Percentiles rank a stretch among this genome's conserved stretches.
Conservation (phyloP, 83 land plant species). For the Thuja plicata region DNA sequence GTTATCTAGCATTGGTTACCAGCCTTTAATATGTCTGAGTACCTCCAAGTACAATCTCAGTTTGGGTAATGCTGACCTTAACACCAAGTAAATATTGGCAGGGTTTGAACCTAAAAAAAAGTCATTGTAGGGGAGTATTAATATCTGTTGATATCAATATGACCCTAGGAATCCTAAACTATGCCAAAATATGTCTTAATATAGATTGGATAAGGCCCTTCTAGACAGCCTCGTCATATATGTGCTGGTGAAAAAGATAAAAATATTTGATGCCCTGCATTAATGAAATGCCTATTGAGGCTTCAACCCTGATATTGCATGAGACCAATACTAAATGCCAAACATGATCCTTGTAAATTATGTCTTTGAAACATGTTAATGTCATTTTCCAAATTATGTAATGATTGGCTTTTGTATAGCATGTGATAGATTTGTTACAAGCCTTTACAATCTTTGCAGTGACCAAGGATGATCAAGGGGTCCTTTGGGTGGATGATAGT, state of each 20-base stretch:
- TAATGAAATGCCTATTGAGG: background rate
- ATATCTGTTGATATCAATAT: too few species aligned
- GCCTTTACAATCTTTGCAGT: constrained; percentile 28
- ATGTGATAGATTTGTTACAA: background rate
- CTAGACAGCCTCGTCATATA: background rate
- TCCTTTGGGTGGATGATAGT: constrained; percentile 76
- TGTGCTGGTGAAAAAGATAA: background rate
- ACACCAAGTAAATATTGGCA: too few species aligned
- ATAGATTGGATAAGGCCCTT: too few species aligned
- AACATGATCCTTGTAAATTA: background rate
- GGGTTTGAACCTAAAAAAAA: too few species aligned
- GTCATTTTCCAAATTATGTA: background rate
- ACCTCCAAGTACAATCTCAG: too few species aligned
- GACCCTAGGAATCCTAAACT: too few species aligned
- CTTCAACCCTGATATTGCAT: background rate
- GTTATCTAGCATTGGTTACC: too few species aligned
- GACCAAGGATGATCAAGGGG: constrained; percentile 35
- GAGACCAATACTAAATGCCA: background rate
- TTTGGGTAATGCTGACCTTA: too few species aligned
- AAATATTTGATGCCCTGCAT: background rate
- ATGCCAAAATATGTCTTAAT: too few species aligned
- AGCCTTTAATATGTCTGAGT: too few species aligned
- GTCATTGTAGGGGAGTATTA: too few species aligned
- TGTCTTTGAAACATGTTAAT: background rate
- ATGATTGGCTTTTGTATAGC: background rate